A percentile compares a stretch with the other conserved stretches of the same genome.
phyloP scores from a whole-genome alignment of 352 stramenopile genomes.

The Phytophthora quininea region DNA sequence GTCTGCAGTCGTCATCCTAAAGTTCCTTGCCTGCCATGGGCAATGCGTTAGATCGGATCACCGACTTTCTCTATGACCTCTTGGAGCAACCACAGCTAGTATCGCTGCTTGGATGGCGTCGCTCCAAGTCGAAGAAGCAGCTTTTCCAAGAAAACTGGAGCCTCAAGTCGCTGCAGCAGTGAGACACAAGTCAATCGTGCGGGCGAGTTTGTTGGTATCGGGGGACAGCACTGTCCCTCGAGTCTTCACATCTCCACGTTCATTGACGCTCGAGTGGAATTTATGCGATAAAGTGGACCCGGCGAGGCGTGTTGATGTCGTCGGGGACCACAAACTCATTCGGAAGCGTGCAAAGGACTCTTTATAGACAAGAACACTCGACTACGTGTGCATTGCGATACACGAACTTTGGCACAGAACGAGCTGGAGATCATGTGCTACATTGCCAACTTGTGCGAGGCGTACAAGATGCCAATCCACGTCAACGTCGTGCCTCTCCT shows the following conservation, averaged over 20 bases:
- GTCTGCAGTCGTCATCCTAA: no score
- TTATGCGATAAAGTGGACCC: slow-evolving; percentile 64
- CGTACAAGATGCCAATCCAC: slow-evolving; percentile 44
- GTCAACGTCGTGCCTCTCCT: slow-evolving; percentile 58
- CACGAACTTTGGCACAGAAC: slow-evolving; percentile 46
- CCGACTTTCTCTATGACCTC: slow-evolving; percentile 15
- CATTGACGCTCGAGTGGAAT: slow-evolving; percentile 71
- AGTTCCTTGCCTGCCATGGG: slow-evolving; percentile 13
- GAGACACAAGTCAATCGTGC: slow-evolving; percentile 31
- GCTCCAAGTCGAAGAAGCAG: slow-evolving; percentile 32
- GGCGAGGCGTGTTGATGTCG: slow-evolving; percentile 57
- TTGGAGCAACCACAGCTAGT: slow-evolving; percentile 2
- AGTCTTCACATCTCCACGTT: slow-evolving; percentile 55
- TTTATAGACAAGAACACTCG: slow-evolving; percentile 66
- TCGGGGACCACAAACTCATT: slow-evolving; percentile 55
- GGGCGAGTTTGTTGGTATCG: slow-evolving; percentile 19
- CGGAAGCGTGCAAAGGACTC: slow-evolving; percentile 44
- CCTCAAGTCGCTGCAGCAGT: slow-evolving; percentile 19
- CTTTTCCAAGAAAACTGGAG: slow-evolving; percentile 33
- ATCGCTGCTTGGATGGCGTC: slow-evolving; percentile 10
- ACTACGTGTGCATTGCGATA: slow-evolving; percentile 43
- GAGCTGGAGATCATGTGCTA: slow-evolving; percentile 72
- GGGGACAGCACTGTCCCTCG: slow-evolving; percentile 31
- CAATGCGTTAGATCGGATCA: slow-evolving; percentile 18
- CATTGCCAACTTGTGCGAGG: slow-evolving; percentile 47